Evolutionary conservation across 306 rosid genomes (phyloP), one percentile per base, ranked within the genome.

Genomic region (Mimosa pudica): DNA sequence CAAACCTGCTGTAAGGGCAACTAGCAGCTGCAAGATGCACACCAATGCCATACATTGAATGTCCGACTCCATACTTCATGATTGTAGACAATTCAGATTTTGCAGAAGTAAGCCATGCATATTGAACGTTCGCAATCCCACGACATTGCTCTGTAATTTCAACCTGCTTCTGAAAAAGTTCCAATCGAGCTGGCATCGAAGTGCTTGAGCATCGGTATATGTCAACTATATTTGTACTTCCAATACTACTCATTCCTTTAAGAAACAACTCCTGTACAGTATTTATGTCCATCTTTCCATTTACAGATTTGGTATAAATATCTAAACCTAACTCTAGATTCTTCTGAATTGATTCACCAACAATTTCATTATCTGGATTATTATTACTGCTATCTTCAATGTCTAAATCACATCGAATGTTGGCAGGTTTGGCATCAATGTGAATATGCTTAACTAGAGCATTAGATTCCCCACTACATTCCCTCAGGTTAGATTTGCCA

Each of bases 31-130:
- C 76, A 77, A 92, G 90, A 85, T 89, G 97, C 77, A 90, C 86
- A 85, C 93, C 97, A 82, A 46, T 35, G 61, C 95, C 95, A 83
- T 89, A 86, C 24, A 10, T 60, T 64, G 90, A 85, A 85, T 89
- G 88, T 69, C 97, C 90, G 70, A 91, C 87, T 74, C 97, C 98
- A 81, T 88, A 80, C 76, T 76, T 73, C 87, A 86, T 73, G 81
- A 92, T 69, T 33, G 88, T 82, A 63, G 91, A 79, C 16, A 89
- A 75, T 42, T 89, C 93, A 49, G 49, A 80, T 80, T 89, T 88
- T 30, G 92, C 87, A 81, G 81, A 74, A 83, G 97, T 66, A 82
- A 94, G 93, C 98, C 97, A 94, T 57, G 93, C 98, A 85, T 86
- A 85, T 57, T 64, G 92, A 78, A 89, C 85, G 84, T 92, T 92